A percentile compares a stretch with the other conserved stretches of the same genome.
Conservation (phyloP, 345 rosid genomes). For the Eucalyptus erythrocorys region DNA sequence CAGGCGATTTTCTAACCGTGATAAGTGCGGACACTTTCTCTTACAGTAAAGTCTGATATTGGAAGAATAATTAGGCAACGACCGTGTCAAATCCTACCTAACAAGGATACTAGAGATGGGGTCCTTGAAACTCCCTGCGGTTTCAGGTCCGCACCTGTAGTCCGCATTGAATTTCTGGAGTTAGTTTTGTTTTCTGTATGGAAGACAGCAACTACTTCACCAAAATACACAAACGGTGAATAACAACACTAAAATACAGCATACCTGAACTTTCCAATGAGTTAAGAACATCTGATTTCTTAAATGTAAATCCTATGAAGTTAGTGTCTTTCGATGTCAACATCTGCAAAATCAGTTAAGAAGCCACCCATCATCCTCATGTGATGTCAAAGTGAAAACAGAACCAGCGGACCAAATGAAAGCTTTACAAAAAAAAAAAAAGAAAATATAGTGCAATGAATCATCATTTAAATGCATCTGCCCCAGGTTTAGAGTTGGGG, state of each 20-base stretch:
- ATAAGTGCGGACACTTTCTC: background rate
- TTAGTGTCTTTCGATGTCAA: conserved; percentile 85
- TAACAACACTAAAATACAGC: background rate
- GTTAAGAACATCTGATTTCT: conserved; percentile 71
- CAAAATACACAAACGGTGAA: background rate
- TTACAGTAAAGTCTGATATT: background rate
- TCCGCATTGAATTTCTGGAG: background rate
- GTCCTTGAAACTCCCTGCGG: conserved; percentile 51
- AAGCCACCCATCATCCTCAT: background rate
- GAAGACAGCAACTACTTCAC: background rate
- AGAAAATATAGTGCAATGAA: background rate
- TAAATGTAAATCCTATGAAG: conserved; percentile 91
- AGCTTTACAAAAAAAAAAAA: background rate
- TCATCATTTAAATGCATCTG: background rate
- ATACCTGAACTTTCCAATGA: conserved; percentile 78
- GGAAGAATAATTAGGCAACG: background rate
- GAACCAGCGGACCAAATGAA: background rate
- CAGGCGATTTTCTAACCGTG: background rate
- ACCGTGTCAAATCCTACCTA: conserved; percentile 33
- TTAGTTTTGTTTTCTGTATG: background rate
- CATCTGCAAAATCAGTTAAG: conserved; percentile 51
- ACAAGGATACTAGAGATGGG: conserved; percentile 74
- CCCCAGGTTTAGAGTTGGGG: background rate
- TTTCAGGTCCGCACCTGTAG: conserved; percentile 48
- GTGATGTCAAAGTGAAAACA: background rate